These are phyloP conservation scores for Erodium maritimum DNA, from an alignment of 345 rosid genomes.

Conservation along the genomic window DNA sequence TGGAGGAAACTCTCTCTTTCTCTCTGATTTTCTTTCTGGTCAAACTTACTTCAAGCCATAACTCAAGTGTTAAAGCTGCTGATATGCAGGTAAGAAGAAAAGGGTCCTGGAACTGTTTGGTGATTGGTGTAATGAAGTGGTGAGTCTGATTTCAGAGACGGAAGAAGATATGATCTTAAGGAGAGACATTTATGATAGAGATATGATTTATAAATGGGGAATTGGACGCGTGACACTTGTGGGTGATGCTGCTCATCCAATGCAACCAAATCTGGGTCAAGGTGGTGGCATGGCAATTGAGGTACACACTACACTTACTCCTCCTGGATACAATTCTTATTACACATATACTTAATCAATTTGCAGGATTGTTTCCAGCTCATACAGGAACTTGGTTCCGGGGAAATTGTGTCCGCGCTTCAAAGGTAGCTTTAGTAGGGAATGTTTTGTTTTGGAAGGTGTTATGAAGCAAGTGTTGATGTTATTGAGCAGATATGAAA, in stretches of 20 bases:
- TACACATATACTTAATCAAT: no score
- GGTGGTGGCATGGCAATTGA: slow-evolving; percentile 99
- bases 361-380: slow-evolving; percentile 18
- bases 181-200: slow-evolving; percentile 77
- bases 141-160: slow-evolving; percentile 56
- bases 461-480: no score
- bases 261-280: slow-evolving; percentile 97
- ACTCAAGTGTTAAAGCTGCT: neutral
- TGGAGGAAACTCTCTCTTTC: slow-evolving; percentile 14
- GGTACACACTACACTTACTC: slow-evolving; percentile 26
- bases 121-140: slow-evolving; percentile 86
- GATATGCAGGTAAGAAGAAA: slow-evolving; percentile 67
- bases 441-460: neutral
- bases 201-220: slow-evolving; percentile 67
- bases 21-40: neutral
- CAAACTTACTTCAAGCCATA: no score
- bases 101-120: slow-evolving; percentile 69
- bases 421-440: slow-evolving; percentile 5
- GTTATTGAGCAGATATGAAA: slow-evolving; percentile 5
- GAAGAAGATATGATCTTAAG: slow-evolving; percentile 74
- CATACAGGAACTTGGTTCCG: slow-evolving; percentile 9
- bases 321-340: no score
- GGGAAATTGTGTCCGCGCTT: slow-evolving; percentile 10
- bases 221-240: slow-evolving; percentile 83
- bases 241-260: slow-evolving; percentile 87